Evolutionary conservation across 352 stramenopile genomes (phyloP).

Genomic region (Phytopythium boreale): DNA sequence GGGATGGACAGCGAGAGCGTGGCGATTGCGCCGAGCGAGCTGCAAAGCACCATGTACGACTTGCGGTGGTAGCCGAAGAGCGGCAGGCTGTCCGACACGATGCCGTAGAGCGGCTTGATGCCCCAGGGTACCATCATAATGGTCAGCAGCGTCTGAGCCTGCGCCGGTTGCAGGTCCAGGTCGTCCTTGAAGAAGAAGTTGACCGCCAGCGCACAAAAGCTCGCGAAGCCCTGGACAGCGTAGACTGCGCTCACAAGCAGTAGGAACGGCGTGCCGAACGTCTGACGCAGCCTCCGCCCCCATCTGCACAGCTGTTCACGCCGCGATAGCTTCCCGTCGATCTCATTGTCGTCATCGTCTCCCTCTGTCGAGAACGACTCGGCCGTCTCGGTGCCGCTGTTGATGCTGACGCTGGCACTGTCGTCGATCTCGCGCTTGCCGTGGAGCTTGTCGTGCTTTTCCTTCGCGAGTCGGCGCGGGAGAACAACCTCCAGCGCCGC

Average conservation of each 20-base stretch:
- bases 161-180: slow-evolving; percentile 90
- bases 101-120: slow-evolving; percentile 95
- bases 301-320: slow-evolving; percentile 46
- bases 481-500: slow-evolving; percentile 5
- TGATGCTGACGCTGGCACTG: not conserved
- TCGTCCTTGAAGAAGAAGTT: slow-evolving; percentile 98
- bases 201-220: slow-evolving; percentile 89
- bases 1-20: slow-evolving; percentile 65
- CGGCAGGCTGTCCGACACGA: slow-evolving; percentile 93
- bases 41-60: slow-evolving; percentile 93
- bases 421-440: not conserved
- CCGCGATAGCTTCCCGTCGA: slow-evolving; percentile 16
- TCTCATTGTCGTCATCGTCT: slow-evolving; percentile 14
- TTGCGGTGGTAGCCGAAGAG: slow-evolving; percentile 94
- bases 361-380: slow-evolving; percentile 5
- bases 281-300: slow-evolving; percentile 45
- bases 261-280: slow-evolving; percentile 71
- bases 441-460: slow-evolving; percentile 1
- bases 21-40: slow-evolving; percentile 51
- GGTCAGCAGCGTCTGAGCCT: slow-evolving; percentile 91
- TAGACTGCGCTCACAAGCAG: slow-evolving; percentile 86
- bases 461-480: not conserved
- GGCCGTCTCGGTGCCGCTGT: slow-evolving; percentile 3
- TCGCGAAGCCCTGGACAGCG: slow-evolving; percentile 93
- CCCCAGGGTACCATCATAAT: slow-evolving; percentile 95